Percentiles rank a stretch among this genome's conserved stretches.
Conservation (phyloP, 139 green algal genomes). For the Picochlorum sp. region DNA sequence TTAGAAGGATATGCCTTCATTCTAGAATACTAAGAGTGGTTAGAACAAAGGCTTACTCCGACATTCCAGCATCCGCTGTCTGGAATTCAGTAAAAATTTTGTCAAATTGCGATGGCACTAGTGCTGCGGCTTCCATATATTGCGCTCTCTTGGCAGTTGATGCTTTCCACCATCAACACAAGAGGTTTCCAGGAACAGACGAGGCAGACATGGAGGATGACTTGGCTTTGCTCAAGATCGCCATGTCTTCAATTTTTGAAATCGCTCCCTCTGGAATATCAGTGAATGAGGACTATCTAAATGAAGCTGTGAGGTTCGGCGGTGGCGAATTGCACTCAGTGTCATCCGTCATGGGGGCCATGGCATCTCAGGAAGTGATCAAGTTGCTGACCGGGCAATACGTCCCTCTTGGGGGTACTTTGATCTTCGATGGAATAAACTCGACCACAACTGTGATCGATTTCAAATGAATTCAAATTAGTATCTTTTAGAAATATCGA, state of each 20-base stretch:
- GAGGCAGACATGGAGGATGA: constrained; percentile 52
- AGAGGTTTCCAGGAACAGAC: constrained; percentile 45
- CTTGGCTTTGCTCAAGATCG: constrained; percentile 48
- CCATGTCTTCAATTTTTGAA: constrained; percentile 31
- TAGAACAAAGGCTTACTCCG: constrained; percentile 48
- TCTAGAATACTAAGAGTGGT: constrained; percentile 57
- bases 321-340: constrained; percentile 77
- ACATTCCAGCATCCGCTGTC: background rate
- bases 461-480: background rate
- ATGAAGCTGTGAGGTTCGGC: constrained; percentile 65
- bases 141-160: constrained; percentile 72
- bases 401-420: constrained; percentile 59
- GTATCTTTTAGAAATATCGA: background rate
- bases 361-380: constrained; percentile 89
- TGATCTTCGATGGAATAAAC: constrained; percentile 86
- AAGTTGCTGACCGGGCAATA: constrained; percentile 94
- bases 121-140: constrained; percentile 50
- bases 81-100: constrained; percentile 16
- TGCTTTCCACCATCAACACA: constrained; percentile 41
- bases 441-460: constrained; percentile 38
- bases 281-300: constrained; percentile 36
- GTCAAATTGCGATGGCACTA: constrained; percentile 32
- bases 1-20: constrained; percentile 73
- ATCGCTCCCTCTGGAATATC: constrained; percentile 1
- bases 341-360: constrained; percentile 80